Evolutionary conservation across 2,329 filamentous ascomycete species (phyloP).

Genomic region (Trichoderma sp.): DNA sequence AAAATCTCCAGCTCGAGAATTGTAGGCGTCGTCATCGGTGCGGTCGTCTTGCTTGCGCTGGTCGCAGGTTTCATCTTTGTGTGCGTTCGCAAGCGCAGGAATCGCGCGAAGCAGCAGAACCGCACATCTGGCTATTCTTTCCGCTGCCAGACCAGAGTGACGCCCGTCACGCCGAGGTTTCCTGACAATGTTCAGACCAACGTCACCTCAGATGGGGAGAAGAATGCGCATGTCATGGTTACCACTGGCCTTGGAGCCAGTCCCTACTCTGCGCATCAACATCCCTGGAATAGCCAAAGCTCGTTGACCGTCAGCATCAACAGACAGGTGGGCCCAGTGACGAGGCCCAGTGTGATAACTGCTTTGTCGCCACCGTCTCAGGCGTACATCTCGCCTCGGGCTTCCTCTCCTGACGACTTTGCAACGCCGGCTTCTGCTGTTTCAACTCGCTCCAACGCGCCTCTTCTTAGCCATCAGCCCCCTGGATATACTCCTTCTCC

Average conservation of each 20-base stretch:
- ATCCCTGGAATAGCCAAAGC: constrained; percentile 16
- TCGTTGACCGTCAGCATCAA: constrained; percentile 2
- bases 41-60: constrained; percentile 43
- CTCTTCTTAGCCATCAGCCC: constrained; percentile 38
- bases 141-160: constrained; percentile 47
- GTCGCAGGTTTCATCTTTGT: constrained; percentile 48
- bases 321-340: constrained; percentile 1
- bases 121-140: constrained; percentile 52
- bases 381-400: constrained; percentile 14
- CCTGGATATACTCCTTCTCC: constrained; percentile 34
- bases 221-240: constrained; percentile 15
- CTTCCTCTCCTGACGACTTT: constrained; percentile 32
- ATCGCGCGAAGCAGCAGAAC: constrained; percentile 32
- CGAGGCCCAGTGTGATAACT: constrained; percentile 31
- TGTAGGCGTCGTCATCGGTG: constrained; percentile 49
- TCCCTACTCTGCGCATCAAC: background rate
- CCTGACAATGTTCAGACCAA: constrained; percentile 7
- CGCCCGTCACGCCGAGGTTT: constrained; percentile 6
- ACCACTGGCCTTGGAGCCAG: background rate
- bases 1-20: constrained; percentile 46
- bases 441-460: constrained; percentile 41
- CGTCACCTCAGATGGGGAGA: constrained; percentile 17
- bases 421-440: constrained; percentile 40
- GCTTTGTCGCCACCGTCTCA: constrained; percentile 32
- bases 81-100: constrained; percentile 50